Percentiles rank a stretch among this genome's conserved stretches.
These are phyloP conservation scores for Ascoidea asiatica DNA, from an alignment of 805 yeast species.

Conservation along the genomic window DNA sequence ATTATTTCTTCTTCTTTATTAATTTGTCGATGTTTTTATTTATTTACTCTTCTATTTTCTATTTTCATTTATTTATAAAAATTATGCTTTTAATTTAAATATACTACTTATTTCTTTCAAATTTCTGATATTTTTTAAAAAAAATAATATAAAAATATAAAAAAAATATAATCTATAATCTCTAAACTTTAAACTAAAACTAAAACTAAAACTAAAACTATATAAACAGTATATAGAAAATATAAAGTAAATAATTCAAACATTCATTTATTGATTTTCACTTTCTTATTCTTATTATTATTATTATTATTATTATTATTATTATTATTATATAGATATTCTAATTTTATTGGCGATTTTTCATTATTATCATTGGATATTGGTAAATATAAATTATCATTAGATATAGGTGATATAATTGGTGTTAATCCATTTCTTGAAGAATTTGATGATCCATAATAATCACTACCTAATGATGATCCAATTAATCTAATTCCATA, in stretches of 20 bases:
- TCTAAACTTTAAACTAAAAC: neutral
- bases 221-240: neutral
- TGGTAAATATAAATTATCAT: too few relatives aligned
- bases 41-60: neutral
- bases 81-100: too few relatives aligned
- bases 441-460: too few relatives aligned
- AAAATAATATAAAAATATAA: neutral
- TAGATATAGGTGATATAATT: too few relatives aligned
- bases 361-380: neutral
- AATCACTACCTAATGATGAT: too few relatives aligned
- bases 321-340: neutral
- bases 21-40: neutral
- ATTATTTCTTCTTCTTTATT: neutral
- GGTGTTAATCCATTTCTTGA: too few relatives aligned
- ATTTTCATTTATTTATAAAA: neutral
- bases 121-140: neutral
- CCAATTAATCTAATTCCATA: too few relatives aligned
- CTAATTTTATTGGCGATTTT: neutral
- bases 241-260: neutral
- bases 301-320: neutral
- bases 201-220: neutral
- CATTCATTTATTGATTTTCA: slow-evolving; percentile 1
- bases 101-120: neutral
- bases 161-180: neutral
- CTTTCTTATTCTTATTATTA: neutral